Evolutionary conservation across 2,329 filamentous ascomycete genomes (phyloP), one percentile per base, ranked within the genome.

Genomic region (Xylariaceae sp.): DNA sequence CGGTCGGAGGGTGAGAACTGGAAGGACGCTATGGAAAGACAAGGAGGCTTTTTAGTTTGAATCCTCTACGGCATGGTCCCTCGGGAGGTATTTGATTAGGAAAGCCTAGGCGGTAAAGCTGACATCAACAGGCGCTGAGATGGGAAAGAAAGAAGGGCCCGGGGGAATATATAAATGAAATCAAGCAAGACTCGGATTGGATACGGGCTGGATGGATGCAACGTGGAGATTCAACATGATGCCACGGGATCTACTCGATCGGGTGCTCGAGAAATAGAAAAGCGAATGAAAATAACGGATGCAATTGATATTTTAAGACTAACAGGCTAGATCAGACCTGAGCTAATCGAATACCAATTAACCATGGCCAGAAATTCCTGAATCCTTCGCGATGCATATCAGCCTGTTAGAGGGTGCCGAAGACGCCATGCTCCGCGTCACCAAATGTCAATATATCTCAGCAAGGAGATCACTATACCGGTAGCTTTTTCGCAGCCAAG

Each of bases 1-100:
- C 76, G 75, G 51, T 63, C 63, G n/a, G 73, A 68, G 72, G 69
- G 63, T 0, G 66, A 74, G 64, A 72, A 60, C 9, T 85, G 83
- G 82, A 66, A 65, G 9, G 73, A 75, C 15, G 69, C 70, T 8
- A 68, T 83, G 60, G 61, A 62, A 51, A 62, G 59, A 1, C 69
- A 72, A 18, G 53, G 71, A 13, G 29, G 49, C 15, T 80, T 77
- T 73, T 62, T 80, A 18, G 70, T 63, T 15, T 58, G 29, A 53
- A 21, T 16, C 12, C 4, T 15, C 40, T 30, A n/a, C 26, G 12
- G 8, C 2, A 13, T 32, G 32, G 21, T 16, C n/a, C 4, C 5
- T 13, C 13, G n/a, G n/a, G n/a, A n/a, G n/a, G n/a, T n/a, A n/a
- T n/a, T n/a, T n/a, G 13, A 15, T 21, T 30, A 36, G 39, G 19